A percentile compares a stretch with the other conserved stretches of the same genome.
These are phyloP conservation scores for Trifolium repens DNA, from an alignment of 306 rosid genomes.

Conservation along the genomic window DNA sequence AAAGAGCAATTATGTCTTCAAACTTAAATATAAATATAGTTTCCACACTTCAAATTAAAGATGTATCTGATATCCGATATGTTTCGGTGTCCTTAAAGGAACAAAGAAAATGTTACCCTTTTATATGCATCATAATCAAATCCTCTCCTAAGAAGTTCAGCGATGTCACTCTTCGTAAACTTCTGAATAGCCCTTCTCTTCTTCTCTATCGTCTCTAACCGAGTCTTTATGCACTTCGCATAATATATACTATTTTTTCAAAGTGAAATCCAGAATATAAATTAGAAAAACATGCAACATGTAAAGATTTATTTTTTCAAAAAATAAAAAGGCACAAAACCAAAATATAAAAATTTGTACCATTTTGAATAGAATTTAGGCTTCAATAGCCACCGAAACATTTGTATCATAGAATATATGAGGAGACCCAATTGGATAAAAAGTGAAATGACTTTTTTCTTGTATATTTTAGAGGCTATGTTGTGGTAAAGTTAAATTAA, in stretches of 20 bases:
- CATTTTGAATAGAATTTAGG: conserved; percentile 69
- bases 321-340: not conserved
- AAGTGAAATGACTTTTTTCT: conserved; percentile 32
- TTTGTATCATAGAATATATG: conserved; percentile 34
- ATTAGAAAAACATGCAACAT: conserved; percentile 4
- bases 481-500: conserved; percentile 39
- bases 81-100: not conserved
- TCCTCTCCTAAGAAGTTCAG: conserved; percentile 65
- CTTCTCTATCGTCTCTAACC: conserved; percentile 57
- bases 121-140: conserved; percentile 63
- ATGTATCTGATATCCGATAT: no score
- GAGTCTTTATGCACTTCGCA: conserved; percentile 48
- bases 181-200: conserved; percentile 59
- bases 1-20: not conserved
- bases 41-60: not conserved
- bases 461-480: conserved; percentile 38
- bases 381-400: conserved; percentile 66
- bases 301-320: not conserved
- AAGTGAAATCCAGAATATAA: conserved; percentile 34
- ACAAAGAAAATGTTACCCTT: conserved; percentile 54
- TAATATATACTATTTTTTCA: conserved; percentile 56
- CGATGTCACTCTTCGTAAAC: conserved; percentile 66
- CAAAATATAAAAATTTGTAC: conserved; percentile 38
- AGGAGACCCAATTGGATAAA: conserved; percentile 7
- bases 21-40: not conserved